phyloP scores from a whole-genome alignment of 345 rosid species.

The Eucalyptus guilfoylei region DNA sequence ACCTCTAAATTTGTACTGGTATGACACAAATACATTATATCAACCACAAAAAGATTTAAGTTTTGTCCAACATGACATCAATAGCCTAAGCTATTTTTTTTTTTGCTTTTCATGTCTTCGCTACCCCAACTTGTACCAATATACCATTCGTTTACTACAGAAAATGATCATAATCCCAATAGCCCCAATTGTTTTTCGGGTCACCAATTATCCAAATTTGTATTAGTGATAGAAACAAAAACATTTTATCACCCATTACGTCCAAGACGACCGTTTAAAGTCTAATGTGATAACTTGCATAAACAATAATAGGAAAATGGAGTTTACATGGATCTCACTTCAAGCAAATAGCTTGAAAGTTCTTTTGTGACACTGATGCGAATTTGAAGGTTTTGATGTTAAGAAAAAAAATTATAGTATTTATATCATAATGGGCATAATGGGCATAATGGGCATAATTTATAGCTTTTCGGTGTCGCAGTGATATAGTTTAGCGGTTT shows the following conservation, averaged over 20 bases:
- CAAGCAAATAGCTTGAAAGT: background rate
- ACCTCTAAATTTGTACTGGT: no score
- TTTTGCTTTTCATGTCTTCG: background rate
- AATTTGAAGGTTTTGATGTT: background rate
- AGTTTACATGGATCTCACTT: background rate
- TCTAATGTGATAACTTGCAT: background rate
- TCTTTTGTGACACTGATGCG: background rate
- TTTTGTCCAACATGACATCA: background rate
- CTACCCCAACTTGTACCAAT: background rate
- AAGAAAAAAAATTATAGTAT: background rate
- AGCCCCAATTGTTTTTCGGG: background rate
- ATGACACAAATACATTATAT: no score
- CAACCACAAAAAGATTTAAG: background rate
- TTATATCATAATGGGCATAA: background rate
- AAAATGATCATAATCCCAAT: background rate
- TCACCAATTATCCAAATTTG: background rate
- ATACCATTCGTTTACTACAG: background rate
- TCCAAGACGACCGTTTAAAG: background rate
- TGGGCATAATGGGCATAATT: background rate
- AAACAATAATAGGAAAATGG: background rate
- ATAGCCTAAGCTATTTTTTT: background rate
- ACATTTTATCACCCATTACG: background rate
- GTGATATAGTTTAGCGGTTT: background rate
- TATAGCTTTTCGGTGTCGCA: background rate
- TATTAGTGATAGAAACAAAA: background rate